Percentiles rank a stretch among this genome's conserved stretches.
Evolutionary conservation across 495 filamentous ascomycete species (phyloP).

Genomic region (Oidiodendron maius): DNA sequence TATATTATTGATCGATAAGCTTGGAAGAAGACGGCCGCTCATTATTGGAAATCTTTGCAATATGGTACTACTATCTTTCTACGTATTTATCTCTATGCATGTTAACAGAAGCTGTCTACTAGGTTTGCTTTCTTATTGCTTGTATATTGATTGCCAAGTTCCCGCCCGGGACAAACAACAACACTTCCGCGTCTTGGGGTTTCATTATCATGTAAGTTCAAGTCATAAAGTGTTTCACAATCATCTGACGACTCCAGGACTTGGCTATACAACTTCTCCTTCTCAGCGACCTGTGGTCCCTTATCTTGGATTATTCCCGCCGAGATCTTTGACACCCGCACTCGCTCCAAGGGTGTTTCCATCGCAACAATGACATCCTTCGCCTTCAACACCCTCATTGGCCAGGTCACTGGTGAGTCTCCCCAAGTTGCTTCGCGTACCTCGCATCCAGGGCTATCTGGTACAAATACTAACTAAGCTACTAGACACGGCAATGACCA

Average conservation of each 20-base stretch:
- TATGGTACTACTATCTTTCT: constrained; percentile 34
- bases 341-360: constrained; percentile 40
- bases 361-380: constrained; percentile 47
- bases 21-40: constrained; percentile 59
- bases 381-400: constrained; percentile 51
- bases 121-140: constrained; percentile 29
- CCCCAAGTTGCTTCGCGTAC: no score
- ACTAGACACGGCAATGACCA: constrained; percentile 38
- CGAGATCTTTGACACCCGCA: constrained; percentile 46
- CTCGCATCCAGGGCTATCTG: no score
- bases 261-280: constrained; percentile 52
- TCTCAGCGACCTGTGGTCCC: constrained; percentile 47
- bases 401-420: constrained; percentile 35
- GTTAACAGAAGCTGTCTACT: constrained; percentile 2
- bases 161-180: constrained; percentile 45
- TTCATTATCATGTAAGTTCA: constrained; percentile 54
- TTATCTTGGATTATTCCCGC: constrained; percentile 43
- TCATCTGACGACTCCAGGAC: constrained; percentile 40
- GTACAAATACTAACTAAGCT: no score
- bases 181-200: constrained; percentile 58
- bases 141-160: constrained; percentile 43
- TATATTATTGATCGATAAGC: constrained; percentile 60
- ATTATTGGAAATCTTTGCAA: constrained; percentile 64
- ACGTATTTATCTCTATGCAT: neutral
- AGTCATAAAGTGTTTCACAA: no score